Conservation (phyloP, 306 rosid genomes). For the Quercus bicolor region DNA sequence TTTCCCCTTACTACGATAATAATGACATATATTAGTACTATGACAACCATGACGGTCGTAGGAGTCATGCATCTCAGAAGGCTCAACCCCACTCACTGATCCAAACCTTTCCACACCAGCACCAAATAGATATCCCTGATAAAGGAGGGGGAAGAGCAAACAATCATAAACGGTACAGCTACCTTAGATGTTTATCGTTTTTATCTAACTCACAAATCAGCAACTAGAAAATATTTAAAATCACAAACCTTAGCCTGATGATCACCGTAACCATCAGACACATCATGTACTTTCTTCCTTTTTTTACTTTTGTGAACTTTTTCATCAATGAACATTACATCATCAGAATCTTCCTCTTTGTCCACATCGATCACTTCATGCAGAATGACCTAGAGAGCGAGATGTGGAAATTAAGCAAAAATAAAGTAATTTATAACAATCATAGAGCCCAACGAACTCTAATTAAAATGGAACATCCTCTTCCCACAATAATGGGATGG, state of each 20-base stretch:
- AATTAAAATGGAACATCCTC: not conserved
- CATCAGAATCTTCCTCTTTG: constrained; percentile 38
- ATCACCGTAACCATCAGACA: constrained; percentile 35
- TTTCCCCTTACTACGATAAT: too few species aligned
- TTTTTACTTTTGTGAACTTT: constrained; percentile 34
- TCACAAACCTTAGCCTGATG: constrained; percentile 47
- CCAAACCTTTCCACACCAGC: constrained; percentile 35
- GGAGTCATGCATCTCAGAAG: constrained; percentile 40
- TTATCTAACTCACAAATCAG: constrained; percentile 13
- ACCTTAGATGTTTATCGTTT: not conserved
- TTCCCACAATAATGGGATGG: too few species aligned
- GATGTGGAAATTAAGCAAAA: not conserved
- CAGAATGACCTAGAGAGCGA: constrained; percentile 30
- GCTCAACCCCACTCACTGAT: constrained; percentile 35
- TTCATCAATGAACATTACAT: constrained; percentile 39
- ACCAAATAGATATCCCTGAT: constrained; percentile 40
- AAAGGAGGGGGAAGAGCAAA: not conserved
- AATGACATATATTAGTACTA: constrained; percentile 36
- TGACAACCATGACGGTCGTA: constrained; percentile 40
- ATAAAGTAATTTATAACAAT: not conserved
- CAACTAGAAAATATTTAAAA: constrained; percentile 9
- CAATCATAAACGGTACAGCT: not conserved
- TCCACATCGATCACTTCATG: constrained; percentile 56
- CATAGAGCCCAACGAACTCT: not conserved
- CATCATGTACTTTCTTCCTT: constrained; percentile 45